Evolutionary conservation across 805 yeast genomes (phyloP).

Genomic region (Komagataella populi): DNA sequence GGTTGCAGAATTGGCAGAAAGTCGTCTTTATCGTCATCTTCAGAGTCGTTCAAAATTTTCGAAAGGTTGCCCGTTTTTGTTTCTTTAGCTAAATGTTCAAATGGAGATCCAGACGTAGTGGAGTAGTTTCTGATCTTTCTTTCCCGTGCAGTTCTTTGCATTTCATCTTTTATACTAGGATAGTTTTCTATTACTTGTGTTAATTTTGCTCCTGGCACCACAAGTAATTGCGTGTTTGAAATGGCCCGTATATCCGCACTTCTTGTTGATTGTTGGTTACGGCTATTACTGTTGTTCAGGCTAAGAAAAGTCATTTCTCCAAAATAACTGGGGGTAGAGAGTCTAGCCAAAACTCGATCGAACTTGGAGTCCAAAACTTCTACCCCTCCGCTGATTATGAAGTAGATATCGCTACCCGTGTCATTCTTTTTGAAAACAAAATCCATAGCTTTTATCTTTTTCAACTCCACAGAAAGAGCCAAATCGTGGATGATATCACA

Average conservation of each 20-base stretch:
- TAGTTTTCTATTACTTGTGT: slow-evolving; percentile 40
- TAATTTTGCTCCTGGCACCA: slow-evolving; percentile 41
- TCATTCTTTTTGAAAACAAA: slow-evolving; percentile 48
- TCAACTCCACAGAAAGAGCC: slow-evolving; percentile 50
- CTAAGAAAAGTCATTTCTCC: slow-evolving; percentile 67
- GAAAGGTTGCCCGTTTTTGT: slow-evolving; percentile 5
- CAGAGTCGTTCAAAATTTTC: slow-evolving; percentile 7
- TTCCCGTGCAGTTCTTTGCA: slow-evolving; percentile 45
- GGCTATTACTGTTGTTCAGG: slow-evolving; percentile 13
- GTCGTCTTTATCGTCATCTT: neutral
- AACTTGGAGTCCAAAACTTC: slow-evolving; percentile 39
- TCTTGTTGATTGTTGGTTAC: slow-evolving; percentile 18
- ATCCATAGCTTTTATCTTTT: slow-evolving; percentile 39
- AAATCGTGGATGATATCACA: slow-evolving; percentile 46
- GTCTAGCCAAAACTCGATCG: slow-evolving; percentile 38
- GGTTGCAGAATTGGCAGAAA: neutral
- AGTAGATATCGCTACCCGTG: slow-evolving; percentile 48
- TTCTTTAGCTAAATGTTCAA: neutral
- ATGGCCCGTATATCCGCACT: slow-evolving; percentile 57
- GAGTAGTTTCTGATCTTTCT: slow-evolving; percentile 23
- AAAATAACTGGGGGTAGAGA: slow-evolving; percentile 52
- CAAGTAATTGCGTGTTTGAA: slow-evolving; percentile 43
- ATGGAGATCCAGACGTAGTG: slow-evolving; percentile 1
- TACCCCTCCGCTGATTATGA: slow-evolving; percentile 55
- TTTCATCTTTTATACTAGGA: slow-evolving; percentile 45